Percentiles rank a stretch among this genome's conserved stretches.
These are phyloP conservation scores for Exophiala calicioides DNA, from an alignment of 2,329 filamentous ascomycete species.

Conservation along the genomic window DNA sequence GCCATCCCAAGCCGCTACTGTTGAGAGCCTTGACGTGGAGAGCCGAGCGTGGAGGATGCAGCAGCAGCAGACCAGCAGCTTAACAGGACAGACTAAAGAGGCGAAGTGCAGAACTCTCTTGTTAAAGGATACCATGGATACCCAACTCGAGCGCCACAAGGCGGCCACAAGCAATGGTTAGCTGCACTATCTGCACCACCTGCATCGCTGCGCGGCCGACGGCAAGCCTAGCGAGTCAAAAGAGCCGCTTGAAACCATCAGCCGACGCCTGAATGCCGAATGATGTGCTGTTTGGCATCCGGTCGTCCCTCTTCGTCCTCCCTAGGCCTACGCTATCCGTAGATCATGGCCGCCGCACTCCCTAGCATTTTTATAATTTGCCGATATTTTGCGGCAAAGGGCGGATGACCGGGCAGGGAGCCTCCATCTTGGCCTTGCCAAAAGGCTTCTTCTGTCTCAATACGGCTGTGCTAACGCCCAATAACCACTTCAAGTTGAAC, in stretches of 20 bases:
- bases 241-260: not conserved
- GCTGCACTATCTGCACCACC: conserved; percentile 10
- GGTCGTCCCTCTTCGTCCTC: conserved; percentile 6
- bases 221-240: conserved; percentile 12
- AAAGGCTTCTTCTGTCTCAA: too few species aligned
- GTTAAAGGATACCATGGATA: not conserved
- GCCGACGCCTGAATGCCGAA: conserved; percentile 1
- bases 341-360: conserved; percentile 17
- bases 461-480: too few species aligned
- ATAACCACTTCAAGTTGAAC: too few species aligned
- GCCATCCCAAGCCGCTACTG: not conserved
- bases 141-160: conserved; percentile 5
- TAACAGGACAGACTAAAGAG: conserved; percentile 7
- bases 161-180: conserved; percentile 18
- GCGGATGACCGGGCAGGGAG: not conserved
- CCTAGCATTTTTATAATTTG: not conserved
- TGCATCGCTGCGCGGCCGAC: not conserved
- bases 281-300: conserved; percentile 14
- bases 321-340: conserved; percentile 20
- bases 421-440: too few species aligned
- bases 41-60: conserved; percentile 12
- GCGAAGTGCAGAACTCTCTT: conserved; percentile 4
- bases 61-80: too few species aligned
- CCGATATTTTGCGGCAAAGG: not conserved
- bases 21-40: conserved; percentile 10